Base-by-base conservation (phyloP, 495 filamentous ascomycete species). In the Hapsidospora chrysogenum region DNA sequence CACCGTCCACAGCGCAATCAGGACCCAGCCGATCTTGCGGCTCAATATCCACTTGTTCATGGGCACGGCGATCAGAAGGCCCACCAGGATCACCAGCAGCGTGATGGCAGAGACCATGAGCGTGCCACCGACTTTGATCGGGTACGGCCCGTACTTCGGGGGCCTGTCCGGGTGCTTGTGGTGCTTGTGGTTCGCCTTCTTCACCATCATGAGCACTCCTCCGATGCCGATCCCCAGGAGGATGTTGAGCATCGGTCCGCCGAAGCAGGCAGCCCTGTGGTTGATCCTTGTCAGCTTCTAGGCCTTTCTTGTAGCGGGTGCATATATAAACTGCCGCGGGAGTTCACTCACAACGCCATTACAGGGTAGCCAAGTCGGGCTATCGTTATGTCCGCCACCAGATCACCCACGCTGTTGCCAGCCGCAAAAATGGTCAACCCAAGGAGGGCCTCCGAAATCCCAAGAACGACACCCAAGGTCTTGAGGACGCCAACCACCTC, bases 231-330 rank as follows among this genome's bases (percentile, higher is more conserved):
- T 85, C 0, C 92, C 92, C 9, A 99, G 72, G 0, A 99, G 59
- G 36, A 99, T 99, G 47, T 99, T 99, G 17, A 99, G 68, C 83
- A 99, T 84, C 0, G 92, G 92, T 0, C 92, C 92, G 11, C 92
- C 92, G 46, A 96, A 96, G 48, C 92, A 99, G 18, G 92, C 92
- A 1, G 74, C 75, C 35, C 61, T 65, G 41, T 43, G 16, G 14
- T n/a, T n/a, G n/a, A n/a, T n/a, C n/a, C n/a, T n/a, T n/a, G n/a
- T n/a, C n/a, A n/a, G n/a, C 10, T 9, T 11, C 32, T 26, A 18
- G 4, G 28, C 20, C 18, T 14, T 15, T 26, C 15, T 11, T 35
- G n/a, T n/a, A n/a, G n/a, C n/a, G n/a, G n/a, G n/a, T n/a, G n/a
- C n/a, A 22, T 13, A 9, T 25, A 28, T 16, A 30, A 21, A 4